Conservation (phyloP, 2,329 filamentous ascomycete genomes). For the Claviceps sp. region DNA sequence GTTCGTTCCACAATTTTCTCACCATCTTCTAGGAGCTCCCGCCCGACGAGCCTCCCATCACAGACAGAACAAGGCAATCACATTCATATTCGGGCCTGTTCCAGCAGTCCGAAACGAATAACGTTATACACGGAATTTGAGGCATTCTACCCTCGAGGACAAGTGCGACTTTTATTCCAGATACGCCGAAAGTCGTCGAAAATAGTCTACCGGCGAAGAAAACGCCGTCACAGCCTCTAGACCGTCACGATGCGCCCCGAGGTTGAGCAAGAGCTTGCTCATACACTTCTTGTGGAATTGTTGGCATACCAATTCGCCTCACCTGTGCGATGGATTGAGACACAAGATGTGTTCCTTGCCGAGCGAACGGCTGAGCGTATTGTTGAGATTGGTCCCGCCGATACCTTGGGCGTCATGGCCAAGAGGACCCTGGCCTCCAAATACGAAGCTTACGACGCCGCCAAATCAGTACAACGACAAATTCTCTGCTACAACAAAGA, state of each 20-base stretch:
- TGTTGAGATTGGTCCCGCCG: slow-evolving; percentile 91
- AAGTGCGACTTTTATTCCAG: background rate
- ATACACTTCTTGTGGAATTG: slow-evolving; percentile 95
- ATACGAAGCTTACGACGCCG: slow-evolving; percentile 97
- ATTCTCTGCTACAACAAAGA: slow-evolving; percentile 99
- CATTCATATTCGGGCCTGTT: background rate
- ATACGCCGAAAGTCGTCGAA: background rate
- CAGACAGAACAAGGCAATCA: slow-evolving; percentile 1
- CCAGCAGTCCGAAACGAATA: background rate
- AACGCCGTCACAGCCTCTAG: background rate
- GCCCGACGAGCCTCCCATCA: slow-evolving; percentile 2
- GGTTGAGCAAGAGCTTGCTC: slow-evolving; percentile 97
- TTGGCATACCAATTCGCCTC: slow-evolving; percentile 98
- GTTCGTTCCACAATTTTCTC: slow-evolving; percentile 6
- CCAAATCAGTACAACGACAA: slow-evolving; percentile 88
- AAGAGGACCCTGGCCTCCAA: slow-evolving; percentile 91
- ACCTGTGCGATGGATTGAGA: slow-evolving; percentile 98
- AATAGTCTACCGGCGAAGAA: background rate
- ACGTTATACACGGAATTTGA: background rate
- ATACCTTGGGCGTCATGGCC: slow-evolving; percentile 95
- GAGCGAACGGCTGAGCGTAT: slow-evolving; percentile 94
- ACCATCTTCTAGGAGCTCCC: slow-evolving; percentile 11
- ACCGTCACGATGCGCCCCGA: slow-evolving; percentile 76
- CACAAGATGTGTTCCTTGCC: slow-evolving; percentile 96
- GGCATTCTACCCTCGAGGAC: background rate